Base-by-base conservation (phyloP, 78 protist species). In the Guillardia theta region DNA sequence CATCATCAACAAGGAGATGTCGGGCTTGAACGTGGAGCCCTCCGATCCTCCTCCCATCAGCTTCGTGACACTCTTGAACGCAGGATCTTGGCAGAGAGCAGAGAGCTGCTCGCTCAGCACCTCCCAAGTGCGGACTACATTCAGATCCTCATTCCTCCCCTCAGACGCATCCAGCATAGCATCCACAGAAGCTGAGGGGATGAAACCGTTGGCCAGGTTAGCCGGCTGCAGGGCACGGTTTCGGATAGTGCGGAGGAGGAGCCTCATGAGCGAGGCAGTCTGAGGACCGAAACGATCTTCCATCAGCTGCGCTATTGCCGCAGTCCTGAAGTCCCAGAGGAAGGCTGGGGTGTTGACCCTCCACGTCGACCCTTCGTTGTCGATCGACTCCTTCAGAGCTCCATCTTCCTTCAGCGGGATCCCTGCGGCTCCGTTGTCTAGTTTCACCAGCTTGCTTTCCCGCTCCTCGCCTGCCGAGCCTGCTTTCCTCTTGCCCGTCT, bases 1-100 rank as follows among this genome's bases (percentile, higher is more conserved):
- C 36, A 3, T 15, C 27, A 43, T 70, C 46, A 70, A 43, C 46
- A 70, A 43, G 5, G n/a, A 22, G 83, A 70, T 24, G 41, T 70
- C 83, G 22, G 83, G 83, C 83, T 70, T 70, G 83, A 33, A 70
- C 46, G 83, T 70, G 0, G 83, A 36, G 83, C 83, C 83, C 27
- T 33, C 83, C 21, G 83, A 36, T 1, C 83, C 83, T 4, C 83
- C 83, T 22, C 83, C 41, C 6, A 70, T 4, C 27, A 70, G 9
- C 83, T 70, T 70, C 46, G 36, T 22, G 36, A 70, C 83, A 1
- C 36, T 12, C 41, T 70, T 70, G 41, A 70, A 70, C 46, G 36
- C 22, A 33, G 39, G 21, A 58, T 8, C 90, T 30, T 78, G 90
- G 48, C 90, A 43, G 18, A 78, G 90, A 10, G 90, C 44, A 50